Evolutionary conservation across 495 filamentous ascomycete species (phyloP).

Genomic region (Aspergillus bridgeri): DNA sequence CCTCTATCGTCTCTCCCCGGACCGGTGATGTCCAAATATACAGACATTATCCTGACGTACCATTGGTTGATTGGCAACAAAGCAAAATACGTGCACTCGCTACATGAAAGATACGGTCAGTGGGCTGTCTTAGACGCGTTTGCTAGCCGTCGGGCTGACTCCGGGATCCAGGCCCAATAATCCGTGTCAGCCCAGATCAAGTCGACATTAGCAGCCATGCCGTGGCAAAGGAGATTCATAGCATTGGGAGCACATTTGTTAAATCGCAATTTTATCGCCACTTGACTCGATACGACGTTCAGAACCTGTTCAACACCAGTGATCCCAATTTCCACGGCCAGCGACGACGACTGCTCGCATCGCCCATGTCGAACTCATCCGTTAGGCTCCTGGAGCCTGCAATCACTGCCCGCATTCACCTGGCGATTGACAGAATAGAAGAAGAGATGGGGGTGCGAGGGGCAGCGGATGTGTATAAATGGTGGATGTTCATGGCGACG

Average conservation of each 20-base stretch:
- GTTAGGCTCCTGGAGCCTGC: constrained; percentile 16
- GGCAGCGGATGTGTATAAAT: constrained; percentile 37
- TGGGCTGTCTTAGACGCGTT: too few species aligned
- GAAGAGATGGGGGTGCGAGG: constrained; percentile 21
- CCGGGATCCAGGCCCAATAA: constrained; percentile 46
- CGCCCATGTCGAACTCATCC: constrained; percentile 28
- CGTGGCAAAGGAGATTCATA: constrained; percentile 39
- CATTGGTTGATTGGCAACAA: constrained; percentile 28
- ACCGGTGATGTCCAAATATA: constrained; percentile 28
- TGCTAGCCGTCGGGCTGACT: too few species aligned
- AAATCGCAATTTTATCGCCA: constrained; percentile 24
- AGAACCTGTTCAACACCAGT: constrained; percentile 32
- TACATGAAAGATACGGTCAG: constrained; percentile 46
- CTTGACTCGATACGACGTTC: constrained; percentile 9
- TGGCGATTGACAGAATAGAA: constrained; percentile 23
- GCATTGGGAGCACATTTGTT: constrained; percentile 25
- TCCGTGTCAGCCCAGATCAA: constrained; percentile 35
- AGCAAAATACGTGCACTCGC: constrained; percentile 36
- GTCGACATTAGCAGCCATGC: constrained; percentile 37
- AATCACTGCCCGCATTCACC: constrained; percentile 16
- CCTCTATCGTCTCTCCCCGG: constrained; percentile 18
- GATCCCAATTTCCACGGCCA: constrained; percentile 29
- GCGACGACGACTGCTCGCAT: constrained; percentile 33
- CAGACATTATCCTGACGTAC: constrained; percentile 27
- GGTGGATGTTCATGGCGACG: constrained; percentile 44